These are phyloP conservation scores for Pichia manshurica DNA, from an alignment of 805 yeast genomes.

Conservation along the genomic window DNA sequence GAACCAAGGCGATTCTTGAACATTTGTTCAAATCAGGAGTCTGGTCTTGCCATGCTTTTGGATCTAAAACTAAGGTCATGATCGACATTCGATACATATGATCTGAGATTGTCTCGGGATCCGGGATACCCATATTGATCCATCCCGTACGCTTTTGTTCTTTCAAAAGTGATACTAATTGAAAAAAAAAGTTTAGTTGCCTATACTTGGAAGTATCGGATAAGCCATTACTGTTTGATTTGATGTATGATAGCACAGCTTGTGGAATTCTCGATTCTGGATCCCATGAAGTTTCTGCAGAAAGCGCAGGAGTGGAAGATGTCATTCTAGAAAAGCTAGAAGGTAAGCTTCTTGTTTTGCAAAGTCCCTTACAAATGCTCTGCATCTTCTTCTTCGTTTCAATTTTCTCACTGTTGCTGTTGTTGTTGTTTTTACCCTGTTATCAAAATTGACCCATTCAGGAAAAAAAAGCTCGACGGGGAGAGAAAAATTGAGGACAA, in stretches of 20 bases:
- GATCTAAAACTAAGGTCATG: slow-evolving; percentile 49
- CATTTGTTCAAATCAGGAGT: slow-evolving; percentile 56
- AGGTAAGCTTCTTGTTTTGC: too few relatives aligned
- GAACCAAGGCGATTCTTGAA: slow-evolving; percentile 80
- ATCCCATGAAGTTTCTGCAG: slow-evolving; percentile 31
- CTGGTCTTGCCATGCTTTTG: slow-evolving; percentile 14
- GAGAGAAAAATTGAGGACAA: too few relatives aligned
- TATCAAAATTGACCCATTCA: too few relatives aligned
- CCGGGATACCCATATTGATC: slow-evolving; percentile 60
- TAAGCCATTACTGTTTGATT: not conserved
- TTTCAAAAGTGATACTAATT: slow-evolving; percentile 67
- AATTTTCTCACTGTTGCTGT: too few relatives aligned
- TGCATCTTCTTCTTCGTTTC: too few relatives aligned
- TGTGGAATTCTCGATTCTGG: slow-evolving; percentile 41
- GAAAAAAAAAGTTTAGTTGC: slow-evolving; percentile 35
- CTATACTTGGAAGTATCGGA: slow-evolving; percentile 17
- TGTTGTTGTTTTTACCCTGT: too few relatives aligned
- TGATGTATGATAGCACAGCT: slow-evolving; percentile 30
- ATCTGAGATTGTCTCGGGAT: slow-evolving; percentile 76
- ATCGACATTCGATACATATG: slow-evolving; percentile 95
- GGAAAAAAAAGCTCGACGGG: too few relatives aligned
- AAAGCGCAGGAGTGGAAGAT: not conserved
- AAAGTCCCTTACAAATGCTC: too few relatives aligned
- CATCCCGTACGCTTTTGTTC: slow-evolving; percentile 89
- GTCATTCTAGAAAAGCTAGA: not conserved